These are phyloP conservation scores for Mallotus japonicus DNA, from an alignment of 441 rosid species.

Conservation along the genomic window DNA sequence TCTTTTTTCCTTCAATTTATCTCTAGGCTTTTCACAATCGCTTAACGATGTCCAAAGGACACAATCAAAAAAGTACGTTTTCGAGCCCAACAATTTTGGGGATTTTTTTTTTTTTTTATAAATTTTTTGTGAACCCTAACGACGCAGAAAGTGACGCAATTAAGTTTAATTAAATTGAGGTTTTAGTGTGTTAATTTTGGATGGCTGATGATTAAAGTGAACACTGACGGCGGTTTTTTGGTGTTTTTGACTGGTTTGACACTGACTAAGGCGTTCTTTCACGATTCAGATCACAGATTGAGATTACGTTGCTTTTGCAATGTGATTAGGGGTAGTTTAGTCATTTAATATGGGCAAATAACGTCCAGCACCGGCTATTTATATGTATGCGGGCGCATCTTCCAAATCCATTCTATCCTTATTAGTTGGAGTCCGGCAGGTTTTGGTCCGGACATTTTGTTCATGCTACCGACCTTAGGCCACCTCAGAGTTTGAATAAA, in stretches of 20 bases:
- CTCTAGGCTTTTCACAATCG: too few relatives aligned
- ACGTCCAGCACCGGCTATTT: too few relatives aligned
- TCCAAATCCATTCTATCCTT: too few relatives aligned
- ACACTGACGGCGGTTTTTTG: too few relatives aligned
- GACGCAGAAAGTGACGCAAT: constrained; percentile 4
- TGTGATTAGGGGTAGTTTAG: background rate
- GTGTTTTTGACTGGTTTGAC: background rate
- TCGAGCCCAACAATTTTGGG: background rate
- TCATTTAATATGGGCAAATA: background rate
- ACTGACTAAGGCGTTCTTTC: background rate
- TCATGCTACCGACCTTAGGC: too few relatives aligned
- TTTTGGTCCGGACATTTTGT: too few relatives aligned
- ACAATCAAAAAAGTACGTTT: constrained; percentile 14
- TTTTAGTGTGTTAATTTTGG: background rate
- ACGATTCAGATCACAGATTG: background rate
- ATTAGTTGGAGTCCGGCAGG: too few relatives aligned
- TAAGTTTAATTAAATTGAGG: background rate
- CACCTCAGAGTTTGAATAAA: too few relatives aligned
- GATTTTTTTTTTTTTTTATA: background rate
- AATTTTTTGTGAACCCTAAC: constrained; percentile 24
- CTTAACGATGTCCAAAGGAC: background rate
- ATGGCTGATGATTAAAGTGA: too few relatives aligned
- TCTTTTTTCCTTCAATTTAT: background rate
- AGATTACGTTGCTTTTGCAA: background rate
- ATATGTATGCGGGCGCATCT: too few relatives aligned